Conservation (phyloP, 306 rosid species). For the Prunus mira region DNA sequence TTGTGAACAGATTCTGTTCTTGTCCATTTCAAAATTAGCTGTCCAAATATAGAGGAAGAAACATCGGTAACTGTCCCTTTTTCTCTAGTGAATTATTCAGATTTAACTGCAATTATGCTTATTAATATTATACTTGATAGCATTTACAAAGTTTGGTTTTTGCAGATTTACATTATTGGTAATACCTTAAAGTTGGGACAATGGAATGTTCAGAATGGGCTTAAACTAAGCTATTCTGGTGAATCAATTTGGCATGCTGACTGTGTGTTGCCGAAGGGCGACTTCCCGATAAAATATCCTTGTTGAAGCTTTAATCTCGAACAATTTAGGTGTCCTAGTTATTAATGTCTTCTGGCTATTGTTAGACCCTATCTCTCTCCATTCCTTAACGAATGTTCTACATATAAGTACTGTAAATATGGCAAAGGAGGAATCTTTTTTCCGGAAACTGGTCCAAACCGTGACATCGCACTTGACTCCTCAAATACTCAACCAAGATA, state of each 20-base stretch:
- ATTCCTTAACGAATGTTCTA: conserved; percentile 60
- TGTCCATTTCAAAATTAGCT: conserved; percentile 72
- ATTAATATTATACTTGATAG: neutral
- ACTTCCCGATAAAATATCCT: conserved; percentile 87
- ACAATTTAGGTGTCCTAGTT: neutral
- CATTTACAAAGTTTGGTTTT: conserved; percentile 16
- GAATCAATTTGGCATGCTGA: conserved; percentile 85
- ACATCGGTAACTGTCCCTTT: conserved; percentile 53
- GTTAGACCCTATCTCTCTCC: conserved; percentile 13
- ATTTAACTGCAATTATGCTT: conserved; percentile 3
- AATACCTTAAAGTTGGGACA: conserved; percentile 67
- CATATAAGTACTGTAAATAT: conserved; percentile 81
- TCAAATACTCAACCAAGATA: conserved; percentile 52
- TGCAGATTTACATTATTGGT: conserved; percentile 78
- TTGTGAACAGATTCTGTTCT: conserved; percentile 49
- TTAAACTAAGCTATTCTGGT: conserved; percentile 75
- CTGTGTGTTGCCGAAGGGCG: conserved; percentile 53
- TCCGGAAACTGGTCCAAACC: conserved; percentile 71
- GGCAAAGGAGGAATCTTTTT: conserved; percentile 52
- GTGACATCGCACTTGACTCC: conserved; percentile 53
- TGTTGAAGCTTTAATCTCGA: conserved; percentile 22
- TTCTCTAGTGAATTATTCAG: conserved; percentile 10
- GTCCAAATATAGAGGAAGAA: conserved; percentile 70
- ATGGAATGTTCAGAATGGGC: conserved; percentile 68
- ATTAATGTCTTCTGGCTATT: conserved; percentile 1